A percentile compares a stretch with the other conserved stretches of the same genome.
Evolutionary conservation across 2,329 filamentous ascomycete species (phyloP).

Genomic region (Aspergillus quadricinctus): DNA sequence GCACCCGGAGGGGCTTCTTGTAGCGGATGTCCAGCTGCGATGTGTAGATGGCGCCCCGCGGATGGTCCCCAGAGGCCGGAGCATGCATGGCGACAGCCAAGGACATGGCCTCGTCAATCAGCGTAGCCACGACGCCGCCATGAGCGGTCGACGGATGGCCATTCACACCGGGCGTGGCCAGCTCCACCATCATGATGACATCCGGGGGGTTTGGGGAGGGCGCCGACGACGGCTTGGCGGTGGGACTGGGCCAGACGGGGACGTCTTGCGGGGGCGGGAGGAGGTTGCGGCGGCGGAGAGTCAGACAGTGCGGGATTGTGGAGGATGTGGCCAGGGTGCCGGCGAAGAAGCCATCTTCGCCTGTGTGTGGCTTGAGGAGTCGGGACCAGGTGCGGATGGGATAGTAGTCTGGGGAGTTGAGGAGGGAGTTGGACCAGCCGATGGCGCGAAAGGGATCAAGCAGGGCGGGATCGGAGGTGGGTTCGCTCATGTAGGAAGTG

Average conservation of each 20-base stretch:
- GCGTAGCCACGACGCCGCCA: conserved; percentile 37
- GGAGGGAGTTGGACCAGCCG: conserved; percentile 28
- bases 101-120: conserved; percentile 45
- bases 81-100: conserved; percentile 32
- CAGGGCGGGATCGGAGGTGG: not conserved
- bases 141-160: conserved; percentile 39
- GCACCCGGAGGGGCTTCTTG: conserved; percentile 32
- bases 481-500: not conserved
- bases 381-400: conserved; percentile 39
- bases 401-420: conserved; percentile 33
- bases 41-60: conserved; percentile 34
- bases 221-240: conserved; percentile 17
- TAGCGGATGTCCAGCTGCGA: conserved; percentile 41
- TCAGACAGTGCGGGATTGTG: conserved; percentile 41
- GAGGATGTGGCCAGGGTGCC: conserved; percentile 33
- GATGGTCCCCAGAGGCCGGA: conserved; percentile 13
- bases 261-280: conserved; percentile 13
- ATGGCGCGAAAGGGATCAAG: conserved; percentile 24
- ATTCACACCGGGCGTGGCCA: conserved; percentile 33
- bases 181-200: conserved; percentile 32
- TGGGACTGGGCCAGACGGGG: conserved; percentile 24
- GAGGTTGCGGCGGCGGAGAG: conserved; percentile 32
- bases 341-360: conserved; percentile 43
- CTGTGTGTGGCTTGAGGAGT: conserved; percentile 33
- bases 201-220: conserved; percentile 29